Base-by-base conservation (phyloP, 2,329 filamentous ascomycete species). In the Chaetomium olivaceum region DNA sequence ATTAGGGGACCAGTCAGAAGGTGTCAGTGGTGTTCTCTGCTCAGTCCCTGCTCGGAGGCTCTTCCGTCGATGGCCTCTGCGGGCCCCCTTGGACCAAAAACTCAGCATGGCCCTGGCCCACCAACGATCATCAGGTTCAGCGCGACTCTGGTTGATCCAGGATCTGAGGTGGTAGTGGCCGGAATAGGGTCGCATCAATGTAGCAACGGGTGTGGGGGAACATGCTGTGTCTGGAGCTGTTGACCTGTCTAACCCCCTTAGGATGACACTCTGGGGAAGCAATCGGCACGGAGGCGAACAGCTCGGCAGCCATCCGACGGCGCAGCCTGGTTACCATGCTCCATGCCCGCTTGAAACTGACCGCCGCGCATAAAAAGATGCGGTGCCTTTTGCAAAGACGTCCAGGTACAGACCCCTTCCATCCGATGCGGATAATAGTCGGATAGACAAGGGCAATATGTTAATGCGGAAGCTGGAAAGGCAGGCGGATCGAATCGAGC, bases 401-500 rank as follows among this genome's bases (percentile, higher is more conserved):
- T 54, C 33, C 64, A 65, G 58, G 55, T 36, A 67, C 39, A 43
- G 16, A 43, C 64, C 50, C 51, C 31, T 33, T 52, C 58, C 57
- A 25, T 61, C 58, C 50, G 61, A 51, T 48, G 64, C 64, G 68
- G 67, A 68, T 68, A 68, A 70, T 70, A 66, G 61, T 69, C 65
- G 67, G 66, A 54, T 63, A 62, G 65, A 65, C 67, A 66, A 60
- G 62, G 39, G n/a, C 63, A 69, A 58, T 61, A 63, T 65, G 68
- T 61, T 61, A 68, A 69, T 69, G 63, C 63, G 69, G 69, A 71
- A 68, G 66, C 55, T 69, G 56, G 64, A 57, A 43, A 64, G 36
- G 65, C 36, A 62, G 52, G 64, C 66, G 70, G 69, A 71, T 71
- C 64, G 67, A 71, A 71, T 70, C 67, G 69, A 72, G 68, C 67